Base-by-base conservation (phyloP, 257 asterid species). In the Osmanthus fragrans region DNA sequence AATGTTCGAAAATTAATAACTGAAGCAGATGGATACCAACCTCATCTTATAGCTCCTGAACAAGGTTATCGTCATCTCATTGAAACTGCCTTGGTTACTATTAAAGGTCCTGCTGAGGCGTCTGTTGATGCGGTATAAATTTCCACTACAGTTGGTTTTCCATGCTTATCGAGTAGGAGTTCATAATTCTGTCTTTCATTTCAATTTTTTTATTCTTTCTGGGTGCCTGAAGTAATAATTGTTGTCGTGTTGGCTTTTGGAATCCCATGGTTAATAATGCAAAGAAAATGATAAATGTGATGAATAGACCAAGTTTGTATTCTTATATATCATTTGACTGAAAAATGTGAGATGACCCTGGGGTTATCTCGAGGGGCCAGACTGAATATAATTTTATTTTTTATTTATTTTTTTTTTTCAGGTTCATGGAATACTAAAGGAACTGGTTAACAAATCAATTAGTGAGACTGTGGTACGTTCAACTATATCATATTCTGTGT, bases 1-100 rank as follows among this genome's bases (percentile, higher is more conserved):
- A 95, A 95, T 81, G 99, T 93, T 58, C 92, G 98, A 79, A 96
- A 96, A 83, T 87, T 93, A 76, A 96, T 96, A 60, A 93, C 98
- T 37, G 97, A 93, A 86, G 99, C 98, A 83, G 99, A 96, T 89
- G 98, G 98, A 56, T 96, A 93, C 83, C 99, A 96, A 85, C 99
- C 99, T 66, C 99, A 96, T 89, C 90, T 96, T 73, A 96, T 96
- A 83, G 99, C 99, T 33, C 99, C 99, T 18, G 99, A 96, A 80
- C 98, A 96, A 81, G 99, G 99, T 77, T 96, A 96, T 80, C 97
- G 98, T 32, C 97, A 96, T 72, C 98, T 96, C 76, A 96, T 96
- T 81, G 99, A 96, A 82, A 93, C 98, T 73, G 89, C 98, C 63
- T 84, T 95, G 89, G 80, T 89, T 75, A 88, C 91, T 30, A 90